Conservation (phyloP, 1,284 basidiomycete species). For the Cryptococcus sp. region DNA sequence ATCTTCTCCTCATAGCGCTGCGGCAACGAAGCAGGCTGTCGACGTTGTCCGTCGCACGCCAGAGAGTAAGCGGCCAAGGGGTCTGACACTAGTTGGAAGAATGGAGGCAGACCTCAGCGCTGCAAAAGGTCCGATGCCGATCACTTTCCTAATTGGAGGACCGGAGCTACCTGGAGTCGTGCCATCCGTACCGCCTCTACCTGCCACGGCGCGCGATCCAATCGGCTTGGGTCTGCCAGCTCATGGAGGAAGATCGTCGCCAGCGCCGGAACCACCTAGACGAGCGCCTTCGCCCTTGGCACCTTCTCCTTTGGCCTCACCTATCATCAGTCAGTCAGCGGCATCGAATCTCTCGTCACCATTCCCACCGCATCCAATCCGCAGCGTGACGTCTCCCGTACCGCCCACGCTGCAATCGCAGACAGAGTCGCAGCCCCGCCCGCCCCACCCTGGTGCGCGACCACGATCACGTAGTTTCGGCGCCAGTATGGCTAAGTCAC, state of each 20-base stretch:
- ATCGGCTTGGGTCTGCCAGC: conserved; percentile 28
- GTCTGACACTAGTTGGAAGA: conserved; percentile 39
- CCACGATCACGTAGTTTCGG: conserved; percentile 46
- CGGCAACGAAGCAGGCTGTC: conserved; percentile 36
- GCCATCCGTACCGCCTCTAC: conserved; percentile 8
- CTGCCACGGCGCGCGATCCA: conserved; percentile 1
- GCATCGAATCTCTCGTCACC: conserved; percentile 10
- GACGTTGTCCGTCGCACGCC: conserved; percentile 26
- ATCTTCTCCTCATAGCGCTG: conserved; percentile 37
- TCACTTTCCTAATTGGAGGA: conserved; percentile 41
- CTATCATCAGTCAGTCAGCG: conserved; percentile 1
- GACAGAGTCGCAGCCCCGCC: not conserved
- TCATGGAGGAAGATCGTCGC: conserved; percentile 13
- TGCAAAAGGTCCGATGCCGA: conserved; percentile 44
- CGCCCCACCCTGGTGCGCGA: conserved; percentile 19
- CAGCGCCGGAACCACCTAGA: conserved; percentile 10
- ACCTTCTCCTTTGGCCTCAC: conserved; percentile 10
- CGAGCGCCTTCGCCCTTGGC: conserved; percentile 24
- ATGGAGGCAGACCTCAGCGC: conserved; percentile 38
- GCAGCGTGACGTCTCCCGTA: conserved; percentile 23
- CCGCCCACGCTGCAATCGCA: conserved; percentile 13
- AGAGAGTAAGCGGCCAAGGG: conserved; percentile 24
- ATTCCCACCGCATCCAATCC: conserved; percentile 13
- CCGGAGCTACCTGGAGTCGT: conserved; percentile 16
- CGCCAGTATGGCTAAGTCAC: conserved; percentile 33